These are phyloP conservation scores for Suhomyces bokatorum DNA, from an alignment of 1,139 yeast genomes.

Conservation along the genomic window DNA sequence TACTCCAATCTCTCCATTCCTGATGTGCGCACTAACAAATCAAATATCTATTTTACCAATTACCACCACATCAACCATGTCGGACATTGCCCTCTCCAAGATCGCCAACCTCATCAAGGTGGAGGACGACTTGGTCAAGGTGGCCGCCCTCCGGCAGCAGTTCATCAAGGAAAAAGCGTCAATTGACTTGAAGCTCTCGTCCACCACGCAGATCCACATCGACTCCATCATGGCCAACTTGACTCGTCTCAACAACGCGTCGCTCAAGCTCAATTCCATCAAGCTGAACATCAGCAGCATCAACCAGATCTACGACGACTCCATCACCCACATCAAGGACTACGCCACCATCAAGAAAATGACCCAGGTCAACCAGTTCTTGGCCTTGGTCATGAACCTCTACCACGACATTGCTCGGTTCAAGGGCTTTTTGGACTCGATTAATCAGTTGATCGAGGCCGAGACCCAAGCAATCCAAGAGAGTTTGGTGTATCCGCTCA, in stretches of 20 bases:
- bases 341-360: constrained; percentile 61
- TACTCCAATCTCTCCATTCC: no score
- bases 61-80: constrained; percentile 24
- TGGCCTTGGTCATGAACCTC: constrained; percentile 67
- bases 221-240: constrained; percentile 49
- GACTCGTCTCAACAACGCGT: constrained; percentile 37
- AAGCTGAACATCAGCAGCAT: constrained; percentile 60
- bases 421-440: constrained; percentile 48
- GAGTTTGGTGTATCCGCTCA: constrained; percentile 57
- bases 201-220: constrained; percentile 62
- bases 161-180: constrained; percentile 68
- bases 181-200: constrained; percentile 67
- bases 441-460: constrained; percentile 54
- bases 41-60: no score
- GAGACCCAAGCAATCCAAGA: constrained; percentile 52
- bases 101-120: constrained; percentile 47
- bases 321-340: constrained; percentile 52
- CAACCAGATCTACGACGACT: constrained; percentile 54
- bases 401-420: constrained; percentile 63
- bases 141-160: constrained; percentile 56
- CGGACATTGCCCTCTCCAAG: constrained; percentile 45
- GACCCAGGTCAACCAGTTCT: constrained; percentile 68
- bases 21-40: no score
- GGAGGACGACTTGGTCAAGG: constrained; percentile 61
- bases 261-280: constrained; percentile 45